Evolutionary conservation across 2,329 filamentous ascomycete genomes (phyloP).

Genomic region (Microsporum canis): DNA sequence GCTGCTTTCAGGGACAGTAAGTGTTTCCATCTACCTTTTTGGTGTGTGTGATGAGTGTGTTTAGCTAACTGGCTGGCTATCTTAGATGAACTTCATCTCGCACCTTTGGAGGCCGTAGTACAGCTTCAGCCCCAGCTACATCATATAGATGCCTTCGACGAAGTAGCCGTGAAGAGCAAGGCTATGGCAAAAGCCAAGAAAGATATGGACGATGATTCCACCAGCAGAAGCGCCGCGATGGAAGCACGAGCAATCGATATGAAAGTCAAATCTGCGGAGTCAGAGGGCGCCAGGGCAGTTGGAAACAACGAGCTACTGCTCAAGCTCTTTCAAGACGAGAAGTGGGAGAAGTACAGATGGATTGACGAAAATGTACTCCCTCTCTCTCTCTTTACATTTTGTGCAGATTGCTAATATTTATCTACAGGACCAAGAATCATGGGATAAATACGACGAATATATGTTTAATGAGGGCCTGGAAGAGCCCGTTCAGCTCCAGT

Average conservation of each 20-base stretch:
- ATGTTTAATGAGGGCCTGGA: conserved; percentile 47
- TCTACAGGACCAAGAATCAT: conserved; percentile 52
- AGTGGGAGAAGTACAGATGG: conserved; percentile 70
- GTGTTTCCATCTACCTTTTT: conserved; percentile 19
- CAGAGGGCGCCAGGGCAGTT: conserved; percentile 51
- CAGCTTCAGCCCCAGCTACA: conserved; percentile 87
- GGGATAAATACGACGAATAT: conserved; percentile 62
- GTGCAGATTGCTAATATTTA: not conserved
- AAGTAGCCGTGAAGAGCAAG: conserved; percentile 41
- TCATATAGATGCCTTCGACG: conserved; percentile 74
- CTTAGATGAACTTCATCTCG: conserved; percentile 68
- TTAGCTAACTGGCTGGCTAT: conserved; percentile 25
- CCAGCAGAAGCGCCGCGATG: conserved; percentile 30
- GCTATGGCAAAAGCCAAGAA: conserved; percentile 26
- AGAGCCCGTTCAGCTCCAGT: conserved; percentile 40
- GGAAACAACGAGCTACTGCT: conserved; percentile 71
- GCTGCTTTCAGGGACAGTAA: conserved; percentile 76
- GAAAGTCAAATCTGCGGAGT: conserved; percentile 66
- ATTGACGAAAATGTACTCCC: conserved; percentile 47
- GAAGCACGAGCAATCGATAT: conserved; percentile 72
- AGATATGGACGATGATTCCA: conserved; percentile 33
- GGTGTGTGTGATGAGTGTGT: conserved; percentile 7
- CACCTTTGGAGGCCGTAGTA: conserved; percentile 68
- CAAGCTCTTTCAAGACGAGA: conserved; percentile 65
- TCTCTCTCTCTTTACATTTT: not conserved